Percentiles rank a stretch among this genome's conserved stretches.
These are phyloP conservation scores for Penicillium vulpinum DNA, from an alignment of 2,329 filamentous ascomycete species.

Conservation along the genomic window DNA sequence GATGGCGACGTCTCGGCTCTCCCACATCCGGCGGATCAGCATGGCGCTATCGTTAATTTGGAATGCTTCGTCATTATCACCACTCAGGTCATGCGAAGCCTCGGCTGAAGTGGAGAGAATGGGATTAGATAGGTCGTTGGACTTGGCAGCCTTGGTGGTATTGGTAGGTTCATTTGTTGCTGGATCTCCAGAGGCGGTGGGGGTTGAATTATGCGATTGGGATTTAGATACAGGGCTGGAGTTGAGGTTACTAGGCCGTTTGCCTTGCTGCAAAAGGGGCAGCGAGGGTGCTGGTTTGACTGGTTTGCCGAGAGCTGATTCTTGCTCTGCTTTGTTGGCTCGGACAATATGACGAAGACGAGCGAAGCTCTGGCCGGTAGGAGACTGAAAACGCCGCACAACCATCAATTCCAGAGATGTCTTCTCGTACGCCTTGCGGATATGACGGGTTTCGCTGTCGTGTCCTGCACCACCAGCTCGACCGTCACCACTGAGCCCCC, in stretches of 20 bases:
- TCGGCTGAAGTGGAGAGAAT: conserved; percentile 40
- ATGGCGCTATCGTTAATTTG: conserved; percentile 38
- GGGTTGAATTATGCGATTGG: conserved; percentile 24
- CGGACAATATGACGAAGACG: conserved; percentile 36
- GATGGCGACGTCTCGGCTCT: conserved; percentile 43
- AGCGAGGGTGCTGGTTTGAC: conserved; percentile 39
- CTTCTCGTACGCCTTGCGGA: conserved; percentile 48
- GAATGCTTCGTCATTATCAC: conserved; percentile 26
- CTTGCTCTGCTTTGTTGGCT: conserved; percentile 19
- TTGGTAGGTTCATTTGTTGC: conserved; percentile 31
- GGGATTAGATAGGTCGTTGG: conserved; percentile 36
- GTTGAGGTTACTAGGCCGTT: conserved; percentile 18
- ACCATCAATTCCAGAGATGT: conserved; percentile 46
- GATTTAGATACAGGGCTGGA: conserved; percentile 27
- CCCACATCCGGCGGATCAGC: conserved; percentile 47
- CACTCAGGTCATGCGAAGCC: conserved; percentile 20
- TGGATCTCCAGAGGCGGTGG: conserved; percentile 29
- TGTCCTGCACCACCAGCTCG: conserved; percentile 30
- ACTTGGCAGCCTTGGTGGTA: conserved; percentile 20
- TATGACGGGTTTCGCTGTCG: conserved; percentile 41
- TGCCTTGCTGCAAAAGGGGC: conserved; percentile 31
- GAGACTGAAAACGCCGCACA: conserved; percentile 48
- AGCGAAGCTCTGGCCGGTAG: conserved; percentile 45
- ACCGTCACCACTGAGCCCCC: conserved; percentile 32
- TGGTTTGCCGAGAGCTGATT: conserved; percentile 32